phyloP scores from a whole-genome alignment of 768 basidiomycete genomes.

The Porpolomopsis calyptriformis region DNA sequence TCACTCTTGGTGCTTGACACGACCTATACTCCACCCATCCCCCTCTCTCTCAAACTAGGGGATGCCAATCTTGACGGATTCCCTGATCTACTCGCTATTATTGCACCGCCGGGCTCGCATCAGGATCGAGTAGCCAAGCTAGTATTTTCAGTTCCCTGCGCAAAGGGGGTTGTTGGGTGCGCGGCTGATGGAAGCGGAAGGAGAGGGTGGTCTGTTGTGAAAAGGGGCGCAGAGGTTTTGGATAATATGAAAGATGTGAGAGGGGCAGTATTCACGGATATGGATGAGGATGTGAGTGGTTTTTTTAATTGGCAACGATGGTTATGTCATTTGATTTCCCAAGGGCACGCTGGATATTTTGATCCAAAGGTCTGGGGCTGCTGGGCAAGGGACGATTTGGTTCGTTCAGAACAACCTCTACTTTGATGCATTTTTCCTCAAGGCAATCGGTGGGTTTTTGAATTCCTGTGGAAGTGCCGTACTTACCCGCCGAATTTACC shows the following conservation, averaged over 20 bases:
- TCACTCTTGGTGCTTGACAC: constrained; percentile 65
- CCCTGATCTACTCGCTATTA: constrained; percentile 69
- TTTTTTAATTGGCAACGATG: neutral
- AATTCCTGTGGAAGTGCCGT: neutral
- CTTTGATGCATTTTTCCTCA: constrained; percentile 97
- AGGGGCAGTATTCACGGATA: constrained; percentile 71
- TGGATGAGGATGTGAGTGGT: constrained; percentile 85
- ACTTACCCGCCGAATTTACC: constrained; percentile 1
- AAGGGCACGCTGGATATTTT: constrained; percentile 89
- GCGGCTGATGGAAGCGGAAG: constrained; percentile 35
- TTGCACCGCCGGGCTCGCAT: constrained; percentile 26
- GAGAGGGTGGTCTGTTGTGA: constrained; percentile 54
- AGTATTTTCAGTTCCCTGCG: constrained; percentile 55
- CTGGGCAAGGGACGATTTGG: constrained; percentile 47
- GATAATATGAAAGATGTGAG: constrained; percentile 67
- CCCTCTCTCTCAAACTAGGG: constrained; percentile 71
- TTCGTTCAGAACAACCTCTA: constrained; percentile 98
- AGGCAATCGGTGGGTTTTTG: constrained; percentile 67
- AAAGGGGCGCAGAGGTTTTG: constrained; percentile 49
- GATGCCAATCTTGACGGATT: constrained; percentile 93
- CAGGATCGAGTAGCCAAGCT: constrained; percentile 46
- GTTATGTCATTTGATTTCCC: constrained; percentile 2
- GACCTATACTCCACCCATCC: constrained; percentile 53
- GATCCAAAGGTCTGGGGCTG: constrained; percentile 70
- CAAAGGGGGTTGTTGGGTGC: constrained; percentile 47